Evolutionary conservation across 768 basidiomycete species (phyloP).

Genomic region (Boletus reticuloceps): DNA sequence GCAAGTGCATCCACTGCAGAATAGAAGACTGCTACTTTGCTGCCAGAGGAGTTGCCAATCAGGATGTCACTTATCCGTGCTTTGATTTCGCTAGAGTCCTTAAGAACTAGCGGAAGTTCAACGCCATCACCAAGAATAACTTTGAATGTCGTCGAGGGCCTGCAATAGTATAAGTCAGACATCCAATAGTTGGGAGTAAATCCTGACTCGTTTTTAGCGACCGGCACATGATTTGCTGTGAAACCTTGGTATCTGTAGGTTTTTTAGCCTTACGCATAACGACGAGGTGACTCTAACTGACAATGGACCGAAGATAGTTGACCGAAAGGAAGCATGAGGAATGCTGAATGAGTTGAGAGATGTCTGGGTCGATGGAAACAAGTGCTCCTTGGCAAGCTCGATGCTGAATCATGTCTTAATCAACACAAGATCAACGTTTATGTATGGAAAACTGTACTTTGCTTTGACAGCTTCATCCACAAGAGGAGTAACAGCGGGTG

Average conservation of each 20-base stretch:
- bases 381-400: constrained; percentile 40
- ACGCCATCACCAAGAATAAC: constrained; percentile 50
- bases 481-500: constrained; percentile 1
- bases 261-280: constrained; percentile 2
- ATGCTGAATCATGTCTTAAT: constrained; percentile 31
- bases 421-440: neutral
- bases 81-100: constrained; percentile 36
- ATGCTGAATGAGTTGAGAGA: constrained; percentile 19
- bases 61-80: constrained; percentile 37
- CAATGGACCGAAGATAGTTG: constrained; percentile 71
- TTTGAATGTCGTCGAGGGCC: constrained; percentile 36
- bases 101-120: constrained; percentile 49
- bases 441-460: constrained; percentile 15
- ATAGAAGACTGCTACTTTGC: constrained; percentile 64
- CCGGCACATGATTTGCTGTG: neutral
- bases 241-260: constrained; percentile 25
- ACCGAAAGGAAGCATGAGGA: constrained; percentile 38
- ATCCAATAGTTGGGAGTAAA: neutral
- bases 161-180: constrained; percentile 8
- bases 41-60: constrained; percentile 35
- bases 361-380: constrained; percentile 42
- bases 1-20: constrained; percentile 41
- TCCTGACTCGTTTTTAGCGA: constrained; percentile 19
- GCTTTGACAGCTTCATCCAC: constrained; percentile 25
- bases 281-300: constrained; percentile 32